Evolutionary conservation across 805 yeast species (phyloP), one percentile per base, ranked within the genome.

Genomic region (Kluyveromyces wickerhamii): DNA sequence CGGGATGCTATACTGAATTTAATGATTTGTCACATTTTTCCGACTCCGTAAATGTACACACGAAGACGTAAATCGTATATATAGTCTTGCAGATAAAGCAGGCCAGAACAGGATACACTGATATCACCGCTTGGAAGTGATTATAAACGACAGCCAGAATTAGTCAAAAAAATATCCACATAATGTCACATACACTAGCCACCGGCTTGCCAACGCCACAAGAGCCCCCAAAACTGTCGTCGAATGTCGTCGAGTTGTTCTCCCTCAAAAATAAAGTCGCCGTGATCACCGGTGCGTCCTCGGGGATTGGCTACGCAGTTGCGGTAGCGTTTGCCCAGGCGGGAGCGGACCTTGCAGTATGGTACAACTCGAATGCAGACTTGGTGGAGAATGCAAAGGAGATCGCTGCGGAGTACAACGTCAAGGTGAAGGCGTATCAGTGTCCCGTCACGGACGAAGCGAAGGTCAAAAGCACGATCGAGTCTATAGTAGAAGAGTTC

Each of bases 301-400:
- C 80, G 29, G 95, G 95, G 21, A 84, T 85, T 44, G 95, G 95
- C 11, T 72, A 59, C 47, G 84, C 83, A 4, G 81, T 82, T 22
- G 94, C 94, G 28, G 82, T 76, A 56, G 88, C 86, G 2, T 83
- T 67, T 49, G 81, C 87, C 32, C 89, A 83, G 61, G 89, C 89
- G 4, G 95, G 95, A 34, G 94, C 94, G 7, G 80, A 80, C 42
- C 73, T 86, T 21, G 84, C 84, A 30, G 66, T 78, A 46, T 75
- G 81, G 75, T 75, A 71, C 65, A 74, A 71, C 56, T 64, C 74
- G 39, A 71, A 68, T 47, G 75, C 80, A 7, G 72, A 28, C 7
- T 46, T 59, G 32, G 35, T 50, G n/a, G 55, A 54, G 24, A 48
- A 49, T 19, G 57, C 46, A 19, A 40, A 47, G 26, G 53, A 52